Conservation (phyloP, 1,139 yeast genomes). For the Diutina neorugosa region DNA sequence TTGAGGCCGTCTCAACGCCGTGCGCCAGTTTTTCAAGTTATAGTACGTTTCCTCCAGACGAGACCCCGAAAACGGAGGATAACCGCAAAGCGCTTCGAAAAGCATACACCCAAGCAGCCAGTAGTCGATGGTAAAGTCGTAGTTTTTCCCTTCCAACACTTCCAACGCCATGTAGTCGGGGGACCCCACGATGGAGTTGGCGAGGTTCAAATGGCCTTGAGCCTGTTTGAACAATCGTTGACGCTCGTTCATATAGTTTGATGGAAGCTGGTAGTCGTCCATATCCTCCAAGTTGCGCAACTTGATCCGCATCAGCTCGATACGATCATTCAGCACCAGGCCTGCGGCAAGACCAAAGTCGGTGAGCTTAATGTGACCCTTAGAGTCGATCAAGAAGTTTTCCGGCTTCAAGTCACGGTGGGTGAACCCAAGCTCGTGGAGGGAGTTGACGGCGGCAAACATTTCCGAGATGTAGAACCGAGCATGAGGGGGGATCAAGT, state of each 20-base stretch:
- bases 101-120: conserved; percentile 97
- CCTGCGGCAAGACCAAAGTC: conserved; percentile 98
- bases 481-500: conserved; percentile 88
- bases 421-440: conserved; percentile 91
- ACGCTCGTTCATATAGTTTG: conserved; percentile 74
- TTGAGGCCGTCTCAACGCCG: conserved; percentile 79
- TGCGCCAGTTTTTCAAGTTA: conserved; percentile 87
- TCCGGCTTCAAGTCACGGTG: conserved; percentile 98
- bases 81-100: conserved; percentile 86
- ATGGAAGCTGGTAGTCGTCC: conserved; percentile 56
- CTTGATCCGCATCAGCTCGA: conserved; percentile 83
- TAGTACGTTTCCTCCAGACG: conserved; percentile 91
- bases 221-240: conserved; percentile 76
- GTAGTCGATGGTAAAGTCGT: conserved; percentile 93
- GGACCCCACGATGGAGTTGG: conserved; percentile 93
- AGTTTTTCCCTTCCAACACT: conserved; percentile 85
- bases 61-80: conserved; percentile 94
- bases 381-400: conserved; percentile 84
- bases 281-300: conserved; percentile 71
- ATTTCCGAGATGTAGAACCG: conserved; percentile 91
- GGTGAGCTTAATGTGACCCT: conserved; percentile 92
- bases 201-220: conserved; percentile 46
- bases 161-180: conserved; percentile 99
- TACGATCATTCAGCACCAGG: conserved; percentile 82
- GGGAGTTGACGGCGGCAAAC: conserved; percentile 88